Evolutionary conservation across 768 basidiomycete genomes (phyloP).

Genomic region (Russula virescens): DNA sequence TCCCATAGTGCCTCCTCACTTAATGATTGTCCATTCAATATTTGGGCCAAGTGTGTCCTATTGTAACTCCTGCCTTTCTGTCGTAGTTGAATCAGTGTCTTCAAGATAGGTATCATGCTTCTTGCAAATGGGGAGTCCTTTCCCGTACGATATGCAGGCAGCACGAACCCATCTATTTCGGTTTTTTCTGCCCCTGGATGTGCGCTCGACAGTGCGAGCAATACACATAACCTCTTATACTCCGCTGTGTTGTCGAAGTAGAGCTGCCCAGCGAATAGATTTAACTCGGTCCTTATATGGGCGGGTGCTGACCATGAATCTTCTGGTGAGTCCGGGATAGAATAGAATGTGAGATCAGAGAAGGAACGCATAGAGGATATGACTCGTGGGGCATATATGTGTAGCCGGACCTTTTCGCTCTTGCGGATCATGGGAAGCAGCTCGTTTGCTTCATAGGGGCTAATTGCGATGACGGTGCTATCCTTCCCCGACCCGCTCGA

Average conservation of each 20-base stretch:
- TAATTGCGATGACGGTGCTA: neutral
- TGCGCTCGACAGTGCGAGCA: neutral
- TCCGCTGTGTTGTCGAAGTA: conserved; percentile 8
- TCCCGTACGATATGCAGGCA: neutral
- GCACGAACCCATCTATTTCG: conserved; percentile 6
- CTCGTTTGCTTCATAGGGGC: conserved; percentile 8
- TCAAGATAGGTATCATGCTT: neutral
- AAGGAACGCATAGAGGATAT: conserved; percentile 8
- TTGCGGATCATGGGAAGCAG: conserved; percentile 11
- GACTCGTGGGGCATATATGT: conserved; percentile 13
- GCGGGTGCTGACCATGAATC: neutral
- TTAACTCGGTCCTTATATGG: neutral
- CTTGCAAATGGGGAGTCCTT: neutral
- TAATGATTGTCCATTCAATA: conserved; percentile 1
- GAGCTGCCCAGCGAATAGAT: conserved; percentile 14
- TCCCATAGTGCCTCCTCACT: neutral
- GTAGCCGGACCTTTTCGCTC: conserved; percentile 5
- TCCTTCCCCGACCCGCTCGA: conserved; percentile 1
- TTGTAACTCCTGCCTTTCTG: neutral
- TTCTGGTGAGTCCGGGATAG: neutral
- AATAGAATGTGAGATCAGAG: conserved; percentile 12
- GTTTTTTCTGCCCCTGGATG: neutral
- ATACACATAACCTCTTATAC: conserved; percentile 1
- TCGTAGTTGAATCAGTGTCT: neutral
- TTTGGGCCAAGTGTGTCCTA: neutral